phyloP scores from a whole-genome alignment of 1,284 basidiomycete genomes.

The Xanthoconium separans region DNA sequence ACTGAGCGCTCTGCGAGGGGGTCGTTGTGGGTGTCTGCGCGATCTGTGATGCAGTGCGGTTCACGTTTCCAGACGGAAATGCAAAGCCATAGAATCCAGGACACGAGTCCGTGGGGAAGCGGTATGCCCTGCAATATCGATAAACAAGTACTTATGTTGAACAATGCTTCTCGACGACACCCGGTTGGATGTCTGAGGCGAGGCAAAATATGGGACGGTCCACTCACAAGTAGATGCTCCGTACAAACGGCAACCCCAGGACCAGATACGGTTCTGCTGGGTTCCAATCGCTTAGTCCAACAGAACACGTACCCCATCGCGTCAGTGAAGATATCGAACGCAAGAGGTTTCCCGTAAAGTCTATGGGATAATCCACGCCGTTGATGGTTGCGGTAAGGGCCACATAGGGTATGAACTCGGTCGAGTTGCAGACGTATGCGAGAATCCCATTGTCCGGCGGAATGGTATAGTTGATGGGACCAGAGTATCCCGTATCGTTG shows the following conservation, averaged over 20 bases:
- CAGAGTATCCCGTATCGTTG: slow-evolving; percentile 7
- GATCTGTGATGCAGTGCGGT: slow-evolving; percentile 23
- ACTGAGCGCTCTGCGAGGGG: slow-evolving; percentile 13
- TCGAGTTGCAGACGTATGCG: slow-evolving; percentile 21
- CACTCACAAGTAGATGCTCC: slow-evolving; percentile 15
- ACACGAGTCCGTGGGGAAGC: slow-evolving; percentile 27
- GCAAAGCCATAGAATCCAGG: slow-evolving; percentile 28
- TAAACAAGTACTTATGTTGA: too few species aligned
- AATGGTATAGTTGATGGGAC: slow-evolving; percentile 13
- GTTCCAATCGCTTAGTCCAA: slow-evolving; percentile 6
- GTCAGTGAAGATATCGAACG: slow-evolving; percentile 9
- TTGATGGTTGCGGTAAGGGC: slow-evolving; percentile 25
- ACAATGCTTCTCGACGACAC: too few species aligned
- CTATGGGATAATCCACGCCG: slow-evolving; percentile 27
- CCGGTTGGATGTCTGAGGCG: too few species aligned
- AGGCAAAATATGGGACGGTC: too few species aligned
- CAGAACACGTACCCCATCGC: slow-evolving; percentile 8
- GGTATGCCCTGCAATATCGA: slow-evolving; percentile 20
- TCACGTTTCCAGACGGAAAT: slow-evolving; percentile 22
- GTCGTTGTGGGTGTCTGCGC: slow-evolving; percentile 23
- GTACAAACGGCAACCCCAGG: slow-evolving; percentile 15
- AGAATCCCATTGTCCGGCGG: slow-evolving; percentile 3
- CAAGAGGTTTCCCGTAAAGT: slow-evolving; percentile 22
- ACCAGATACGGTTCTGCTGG: background rate
- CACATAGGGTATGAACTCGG: slow-evolving; percentile 16